phyloP scores from a whole-genome alignment of 331 rosid genomes.

The Acacia concinna region DNA sequence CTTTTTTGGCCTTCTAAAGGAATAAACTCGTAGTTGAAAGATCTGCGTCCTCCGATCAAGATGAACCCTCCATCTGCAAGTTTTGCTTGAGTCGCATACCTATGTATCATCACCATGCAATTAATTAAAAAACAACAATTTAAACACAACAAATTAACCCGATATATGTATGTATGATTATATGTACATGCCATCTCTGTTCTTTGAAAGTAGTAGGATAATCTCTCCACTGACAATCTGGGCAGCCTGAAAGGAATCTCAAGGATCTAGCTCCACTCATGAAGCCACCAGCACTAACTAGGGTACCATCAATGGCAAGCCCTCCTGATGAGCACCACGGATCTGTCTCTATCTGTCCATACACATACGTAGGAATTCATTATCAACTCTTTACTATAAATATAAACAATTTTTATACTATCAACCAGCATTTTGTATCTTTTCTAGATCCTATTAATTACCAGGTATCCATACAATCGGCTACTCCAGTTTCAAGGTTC shows the following conservation, averaged over 20 bases:
- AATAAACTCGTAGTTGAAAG: constrained; percentile 65
- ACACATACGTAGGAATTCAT: neutral
- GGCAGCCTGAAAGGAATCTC: constrained; percentile 50
- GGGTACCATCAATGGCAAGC: constrained; percentile 58
- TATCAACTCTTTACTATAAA: neutral
- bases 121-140: neutral
- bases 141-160: neutral
- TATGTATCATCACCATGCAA: neutral
- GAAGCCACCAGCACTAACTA: constrained; percentile 74
- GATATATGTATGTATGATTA: neutral
- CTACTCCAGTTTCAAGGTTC: too few species aligned
- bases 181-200: constrained; percentile 63
- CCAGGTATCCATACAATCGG: too few species aligned
- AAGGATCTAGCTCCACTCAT: constrained; percentile 46
- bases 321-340: constrained; percentile 99
- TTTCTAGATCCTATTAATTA: too few species aligned
- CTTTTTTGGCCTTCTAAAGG: constrained; percentile 47
- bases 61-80: constrained; percentile 57
- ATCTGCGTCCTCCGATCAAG: constrained; percentile 71
- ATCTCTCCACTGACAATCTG: constrained; percentile 57
- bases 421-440: too few species aligned
- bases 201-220: constrained; percentile 37
- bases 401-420: too few species aligned
- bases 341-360: constrained; percentile 46
- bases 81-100: constrained; percentile 56